phyloP scores from a whole-genome alignment of 306 rosid genomes.

The Citrullus amarus region DNA sequence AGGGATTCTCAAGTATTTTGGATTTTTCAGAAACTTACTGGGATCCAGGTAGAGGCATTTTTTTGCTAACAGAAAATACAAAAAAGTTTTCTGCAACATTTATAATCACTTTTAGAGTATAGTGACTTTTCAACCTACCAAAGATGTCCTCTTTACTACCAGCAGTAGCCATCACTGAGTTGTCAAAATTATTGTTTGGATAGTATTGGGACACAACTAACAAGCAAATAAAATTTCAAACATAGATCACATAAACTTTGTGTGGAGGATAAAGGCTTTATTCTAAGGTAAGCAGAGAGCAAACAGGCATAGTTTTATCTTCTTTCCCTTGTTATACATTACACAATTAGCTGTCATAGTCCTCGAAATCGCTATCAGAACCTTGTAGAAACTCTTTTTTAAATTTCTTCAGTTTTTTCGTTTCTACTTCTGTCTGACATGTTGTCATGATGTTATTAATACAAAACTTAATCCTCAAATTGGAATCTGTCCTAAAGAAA shows the following conservation, averaged over 20 bases:
- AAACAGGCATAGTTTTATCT: background rate
- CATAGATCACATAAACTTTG: background rate
- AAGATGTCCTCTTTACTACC: slow-evolving; percentile 21
- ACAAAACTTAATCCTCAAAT: background rate
- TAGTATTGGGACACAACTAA: background rate
- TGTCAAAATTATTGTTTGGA: slow-evolving; percentile 30
- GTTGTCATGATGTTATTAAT: background rate
- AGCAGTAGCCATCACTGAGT: slow-evolving; percentile 31
- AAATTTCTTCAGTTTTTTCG: background rate
- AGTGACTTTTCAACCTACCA: slow-evolving; percentile 50
- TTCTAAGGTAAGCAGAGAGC: background rate
- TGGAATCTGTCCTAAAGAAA: background rate
- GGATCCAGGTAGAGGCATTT: background rate
- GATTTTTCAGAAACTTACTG: slow-evolving; percentile 4
- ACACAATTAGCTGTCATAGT: background rate
- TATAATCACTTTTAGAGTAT: slow-evolving; percentile 35
- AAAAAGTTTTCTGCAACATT: slow-evolving; percentile 17
- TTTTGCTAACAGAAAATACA: slow-evolving; percentile 3
- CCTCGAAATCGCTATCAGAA: background rate
- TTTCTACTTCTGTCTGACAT: background rate
- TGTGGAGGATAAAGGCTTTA: slow-evolving; percentile 36
- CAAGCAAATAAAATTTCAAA: background rate
- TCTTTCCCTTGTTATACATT: background rate
- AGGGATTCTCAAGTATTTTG: slow-evolving; percentile 2
- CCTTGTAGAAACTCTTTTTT: slow-evolving; percentile 1